Evolutionary conservation across 768 basidiomycete genomes (phyloP), one percentile per base, ranked within the genome.

Genomic region (Chalciporus pseudorubinellus): DNA sequence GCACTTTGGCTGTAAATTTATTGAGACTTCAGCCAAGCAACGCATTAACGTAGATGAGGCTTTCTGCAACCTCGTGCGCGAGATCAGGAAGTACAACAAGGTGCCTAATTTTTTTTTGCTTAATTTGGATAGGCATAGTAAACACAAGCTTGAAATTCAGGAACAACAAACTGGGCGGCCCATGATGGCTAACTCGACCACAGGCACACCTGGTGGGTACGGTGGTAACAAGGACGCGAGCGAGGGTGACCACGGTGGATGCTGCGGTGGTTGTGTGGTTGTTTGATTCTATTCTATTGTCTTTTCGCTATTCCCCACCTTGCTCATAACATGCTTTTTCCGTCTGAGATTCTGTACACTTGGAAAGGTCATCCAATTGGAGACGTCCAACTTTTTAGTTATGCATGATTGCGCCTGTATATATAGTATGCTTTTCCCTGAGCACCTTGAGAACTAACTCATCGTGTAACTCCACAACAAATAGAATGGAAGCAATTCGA

Each of bases 31-130:
- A 4, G 95, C 94, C 40, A 97, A 97, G 72, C 89, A 94, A 63
- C 82, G 95, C 46, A 92, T 95, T 74, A 97, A 97, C 61, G 94
- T 98, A 49, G 95, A 98, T 59, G 92, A 97, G 73, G 92, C 92
- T 12, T 98, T 98, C 74, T 84, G 81, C 62, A 87, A 88, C 56
- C 87, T 98, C 59, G 93, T 98, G 26, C 84, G 94, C 28, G 91
- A 94, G 70, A 97, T 97, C 62, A 80, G 93, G 65, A 87, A 87
- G 68, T 94, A 92, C 68, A 97, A 95, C 77, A 92, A 91, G 79
- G 93, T 31, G 10, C 29, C 4, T 91, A 44, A 44, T 75, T 55
- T 48, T 55, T 48, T 59, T 1, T 14, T 5, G 12, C 21, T 14
- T 10, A 10, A 52, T 34, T 24, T 11, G 29, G 13, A 28, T 11